Percentiles rank a stretch among this genome's conserved stretches.
Evolutionary conservation across 768 basidiomycete species (phyloP).

Genomic region (Galerina sulciceps): DNA sequence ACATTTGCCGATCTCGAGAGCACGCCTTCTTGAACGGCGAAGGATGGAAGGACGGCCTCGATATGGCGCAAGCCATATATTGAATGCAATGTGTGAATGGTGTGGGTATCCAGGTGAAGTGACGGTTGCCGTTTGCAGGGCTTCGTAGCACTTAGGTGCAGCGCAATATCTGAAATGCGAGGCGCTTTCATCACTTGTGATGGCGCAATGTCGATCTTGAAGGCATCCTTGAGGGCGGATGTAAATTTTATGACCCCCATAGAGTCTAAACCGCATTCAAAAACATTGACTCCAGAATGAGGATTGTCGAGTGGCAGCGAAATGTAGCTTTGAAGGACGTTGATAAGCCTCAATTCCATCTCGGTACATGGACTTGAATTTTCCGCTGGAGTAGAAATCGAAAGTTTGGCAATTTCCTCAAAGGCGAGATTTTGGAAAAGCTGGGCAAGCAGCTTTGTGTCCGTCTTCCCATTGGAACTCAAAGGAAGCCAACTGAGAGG

Average conservation of each 20-base stretch:
- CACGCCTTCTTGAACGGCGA: constrained; percentile 52
- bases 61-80: constrained; percentile 18
- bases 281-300: constrained; percentile 30
- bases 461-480: constrained; percentile 42
- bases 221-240: constrained; percentile 24
- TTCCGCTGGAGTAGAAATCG: constrained; percentile 12
- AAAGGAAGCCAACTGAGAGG: constrained; percentile 53
- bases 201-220: constrained; percentile 24
- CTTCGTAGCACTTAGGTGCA: neutral
- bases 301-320: constrained; percentile 17
- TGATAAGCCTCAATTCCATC: constrained; percentile 22
- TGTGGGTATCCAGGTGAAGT: neutral
- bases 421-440: constrained; percentile 31
- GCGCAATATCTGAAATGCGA: constrained; percentile 27
- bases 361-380: constrained; percentile 16
- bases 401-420: constrained; percentile 24
- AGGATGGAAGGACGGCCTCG: constrained; percentile 41
- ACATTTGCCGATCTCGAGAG: constrained; percentile 42
- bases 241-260: constrained; percentile 32
- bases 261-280: constrained; percentile 36
- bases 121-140: neutral
- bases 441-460: constrained; percentile 36
- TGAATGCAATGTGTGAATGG: constrained; percentile 13
- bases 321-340: constrained; percentile 25
- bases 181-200: constrained; percentile 34